Percentiles rank a stretch among this genome's conserved stretches.
Conservation (phyloP, 2,329 filamentous ascomycete genomes). For the Geoglossum cookeanum region DNA sequence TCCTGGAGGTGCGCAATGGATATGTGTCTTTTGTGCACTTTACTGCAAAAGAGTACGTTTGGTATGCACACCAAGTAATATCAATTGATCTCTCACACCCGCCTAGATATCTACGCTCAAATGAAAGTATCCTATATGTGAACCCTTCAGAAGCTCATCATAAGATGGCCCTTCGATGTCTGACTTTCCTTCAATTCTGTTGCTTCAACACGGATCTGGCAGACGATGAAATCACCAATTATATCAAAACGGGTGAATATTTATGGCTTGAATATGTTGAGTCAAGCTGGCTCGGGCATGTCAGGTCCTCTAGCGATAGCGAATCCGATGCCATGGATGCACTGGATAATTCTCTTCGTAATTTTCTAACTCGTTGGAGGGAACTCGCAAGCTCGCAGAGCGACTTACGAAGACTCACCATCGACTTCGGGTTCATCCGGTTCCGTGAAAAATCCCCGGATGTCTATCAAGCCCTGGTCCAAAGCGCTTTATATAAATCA, state of each 20-base stretch:
- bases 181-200: neutral
- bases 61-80: too few species aligned
- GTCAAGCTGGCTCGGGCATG: neutral
- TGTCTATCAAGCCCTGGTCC: too few species aligned
- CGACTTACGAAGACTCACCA: too few species aligned
- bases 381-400: too few species aligned
- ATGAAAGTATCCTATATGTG: too few species aligned
- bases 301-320: neutral
- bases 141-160: too few species aligned
- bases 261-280: neutral
- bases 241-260: neutral
- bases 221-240: neutral
- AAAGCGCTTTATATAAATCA: too few species aligned
- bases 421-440: too few species aligned
- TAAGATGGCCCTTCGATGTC: too few species aligned
- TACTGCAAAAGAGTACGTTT: neutral
- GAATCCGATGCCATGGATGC: neutral
- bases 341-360: neutral
- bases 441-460: too few species aligned
- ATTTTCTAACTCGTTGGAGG: neutral
- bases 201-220: neutral
- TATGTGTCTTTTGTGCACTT: neutral
- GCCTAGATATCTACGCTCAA: too few species aligned
- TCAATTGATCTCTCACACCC: too few species aligned
- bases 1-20: neutral